Evolutionary conservation across 1,139 yeast genomes (phyloP).

Genomic region (Suhomyces bolitotheri): DNA sequence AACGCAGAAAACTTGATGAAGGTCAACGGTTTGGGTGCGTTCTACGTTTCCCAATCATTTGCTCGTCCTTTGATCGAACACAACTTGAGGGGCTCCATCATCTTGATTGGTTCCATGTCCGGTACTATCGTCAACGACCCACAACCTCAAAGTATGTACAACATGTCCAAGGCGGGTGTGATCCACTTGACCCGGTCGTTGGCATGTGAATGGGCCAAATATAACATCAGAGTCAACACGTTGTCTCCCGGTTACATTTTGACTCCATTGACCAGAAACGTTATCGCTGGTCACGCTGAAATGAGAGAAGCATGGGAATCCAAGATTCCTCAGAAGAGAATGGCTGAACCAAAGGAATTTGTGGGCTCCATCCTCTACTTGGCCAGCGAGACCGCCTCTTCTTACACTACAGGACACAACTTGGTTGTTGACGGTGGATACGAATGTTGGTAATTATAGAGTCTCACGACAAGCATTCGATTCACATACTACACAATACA

Average conservation of each 20-base stretch:
- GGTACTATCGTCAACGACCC: constrained; percentile 54
- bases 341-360: constrained; percentile 54
- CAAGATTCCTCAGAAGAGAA: constrained; percentile 51
- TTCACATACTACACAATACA: no score
- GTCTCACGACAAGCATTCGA: no score
- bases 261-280: constrained; percentile 51
- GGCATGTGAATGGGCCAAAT: constrained; percentile 56
- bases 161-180: constrained; percentile 54
- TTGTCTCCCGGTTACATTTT: constrained; percentile 51
- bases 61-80: constrained; percentile 67
- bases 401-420: constrained; percentile 52
- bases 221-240: constrained; percentile 50
- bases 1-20: constrained; percentile 69
- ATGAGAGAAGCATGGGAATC: constrained; percentile 52
- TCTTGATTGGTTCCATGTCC: constrained; percentile 50
- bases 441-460: constrained; percentile 19
- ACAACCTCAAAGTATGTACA: constrained; percentile 52
- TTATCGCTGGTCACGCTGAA: constrained; percentile 45
- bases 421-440: constrained; percentile 54
- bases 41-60: constrained; percentile 60
- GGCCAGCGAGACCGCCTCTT: constrained; percentile 43
- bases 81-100: constrained; percentile 50
- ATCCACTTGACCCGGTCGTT: constrained; percentile 49
- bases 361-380: constrained; percentile 49
- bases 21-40: constrained; percentile 75